phyloP scores from a whole-genome alignment of 225 moss, liverwort and hornwort genomes.

The Marchantia paleacea region DNA sequence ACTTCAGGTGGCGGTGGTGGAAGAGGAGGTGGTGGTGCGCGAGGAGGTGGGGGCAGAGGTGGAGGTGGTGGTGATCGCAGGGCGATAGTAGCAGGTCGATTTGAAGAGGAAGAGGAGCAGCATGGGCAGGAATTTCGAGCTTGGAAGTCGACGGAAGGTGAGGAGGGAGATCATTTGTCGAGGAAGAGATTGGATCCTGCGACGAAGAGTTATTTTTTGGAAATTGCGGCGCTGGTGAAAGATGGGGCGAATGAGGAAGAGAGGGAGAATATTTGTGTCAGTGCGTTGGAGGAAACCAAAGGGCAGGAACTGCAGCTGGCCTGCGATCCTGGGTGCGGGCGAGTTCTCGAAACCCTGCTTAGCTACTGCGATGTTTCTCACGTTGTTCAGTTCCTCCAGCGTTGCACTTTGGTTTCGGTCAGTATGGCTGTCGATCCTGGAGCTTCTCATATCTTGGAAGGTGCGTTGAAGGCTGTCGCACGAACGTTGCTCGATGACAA shows the following conservation, averaged over 20 bases:
- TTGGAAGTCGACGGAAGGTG: constrained; percentile 16
- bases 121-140: constrained; percentile 10
- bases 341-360: constrained; percentile 71
- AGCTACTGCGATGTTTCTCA: constrained; percentile 48
- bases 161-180: not conserved
- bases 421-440: constrained; percentile 77
- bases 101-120: not conserved
- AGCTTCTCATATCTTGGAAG: constrained; percentile 79
- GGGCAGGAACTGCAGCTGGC: constrained; percentile 90
- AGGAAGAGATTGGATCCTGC: constrained; percentile 59
- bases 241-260: constrained; percentile 46
- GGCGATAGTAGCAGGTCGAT: not conserved
- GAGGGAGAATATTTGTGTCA: constrained; percentile 61
- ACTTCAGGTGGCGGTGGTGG: not conserved
- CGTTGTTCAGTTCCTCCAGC: constrained; percentile 62
- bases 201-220: constrained; percentile 77
- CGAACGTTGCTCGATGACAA: constrained; percentile 49
- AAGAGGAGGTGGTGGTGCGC: not conserved
- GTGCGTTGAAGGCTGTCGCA: constrained; percentile 65
- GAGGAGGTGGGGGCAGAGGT: not conserved
- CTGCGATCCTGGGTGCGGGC: constrained; percentile 75
- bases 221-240: constrained; percentile 62
- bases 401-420: constrained; percentile 54
- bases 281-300: constrained; percentile 78
- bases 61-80: not conserved